Base-by-base conservation (phyloP, 495 filamentous ascomycete species). In the Emericellopsis terricola region DNA sequence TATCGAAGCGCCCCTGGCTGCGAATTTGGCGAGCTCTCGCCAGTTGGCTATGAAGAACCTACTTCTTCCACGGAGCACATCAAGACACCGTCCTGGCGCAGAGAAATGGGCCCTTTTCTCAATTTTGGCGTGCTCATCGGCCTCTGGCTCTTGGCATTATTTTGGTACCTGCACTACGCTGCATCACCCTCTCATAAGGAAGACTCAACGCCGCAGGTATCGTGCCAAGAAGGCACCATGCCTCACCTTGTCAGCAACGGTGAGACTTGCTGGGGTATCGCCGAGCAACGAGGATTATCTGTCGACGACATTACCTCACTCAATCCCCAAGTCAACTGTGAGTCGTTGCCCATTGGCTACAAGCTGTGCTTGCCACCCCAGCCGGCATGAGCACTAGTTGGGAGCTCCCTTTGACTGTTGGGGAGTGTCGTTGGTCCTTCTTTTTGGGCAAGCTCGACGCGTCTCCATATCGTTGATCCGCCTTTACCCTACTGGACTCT, bases 1-100 rank as follows among this genome's bases (percentile, higher is more conserved):
- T 69, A 56, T 55, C 53, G 62, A 43, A 51, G 53, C 20, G 53
- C 53, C 2, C 51, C 61, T 1, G 65, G 65, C 8, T 48, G 41
- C 15, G 48, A 38, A 8, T 68, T 66, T 42, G 65, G 65, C 19
- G 28, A 40, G 27, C 50, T 69, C 6, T 44, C 45, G 10, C 54
- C 50, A 2, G 50, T 58, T 9, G 19, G 9, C 18, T 31, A 10
- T 36, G 39, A 14, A n/a, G n/a, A n/a, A 23, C 35, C 27, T 8
- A 21, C 19, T 15, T 15, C 18, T 8, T n/a, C 10, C 19, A 35
- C 4, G 13, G 6, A 5, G 2, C 33, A 14, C 13, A 10, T 19
- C 42, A 34, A 4, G 17, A 11, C 21, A 24, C 33, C 15, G n/a
- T 51, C 48, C 15, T 53, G 50, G 50, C 46, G 50, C 14, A 41